Conservation (phyloP, 768 basidiomycete genomes). For the Amanita jacksonii region DNA sequence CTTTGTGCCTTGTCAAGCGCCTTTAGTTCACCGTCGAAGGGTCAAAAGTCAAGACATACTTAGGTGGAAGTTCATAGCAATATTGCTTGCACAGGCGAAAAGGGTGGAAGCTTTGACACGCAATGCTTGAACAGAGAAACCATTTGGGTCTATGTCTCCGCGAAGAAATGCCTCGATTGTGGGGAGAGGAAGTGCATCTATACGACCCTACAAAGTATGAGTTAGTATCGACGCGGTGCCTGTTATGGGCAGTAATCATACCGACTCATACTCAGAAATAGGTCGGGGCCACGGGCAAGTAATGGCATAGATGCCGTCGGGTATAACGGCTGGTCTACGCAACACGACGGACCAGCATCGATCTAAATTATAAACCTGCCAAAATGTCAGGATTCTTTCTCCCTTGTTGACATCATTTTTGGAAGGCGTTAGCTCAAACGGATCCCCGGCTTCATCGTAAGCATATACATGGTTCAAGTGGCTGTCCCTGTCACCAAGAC, state of each 20-base stretch:
- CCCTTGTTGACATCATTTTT: conserved; percentile 54
- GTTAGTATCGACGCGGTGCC: conserved; percentile 4
- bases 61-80: conserved; percentile 52
- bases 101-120: conserved; percentile 72
- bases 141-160: conserved; percentile 43
- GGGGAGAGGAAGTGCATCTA: conserved; percentile 42
- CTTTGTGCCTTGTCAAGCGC: conserved; percentile 27
- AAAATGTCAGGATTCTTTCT: conserved; percentile 68
- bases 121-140: conserved; percentile 55
- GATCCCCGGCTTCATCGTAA: conserved; percentile 20
- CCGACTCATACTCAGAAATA: conserved; percentile 63
- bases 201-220: conserved; percentile 39
- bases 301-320: conserved; percentile 55
- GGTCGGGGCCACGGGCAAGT: conserved; percentile 71
- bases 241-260: conserved; percentile 22
- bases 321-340: conserved; percentile 55
- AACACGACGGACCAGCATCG: conserved; percentile 73
- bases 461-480: conserved; percentile 26
- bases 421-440: conserved; percentile 45
- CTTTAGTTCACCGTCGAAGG: conserved; percentile 5
- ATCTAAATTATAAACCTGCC: conserved; percentile 78
- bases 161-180: conserved; percentile 57
- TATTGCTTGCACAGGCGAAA: conserved; percentile 54
- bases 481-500: conserved; percentile 43
- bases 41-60: conserved; percentile 27